Base-by-base conservation (phyloP, 2,329 filamentous ascomycete species). In the Arthrobotrys pseudoclavata region DNA sequence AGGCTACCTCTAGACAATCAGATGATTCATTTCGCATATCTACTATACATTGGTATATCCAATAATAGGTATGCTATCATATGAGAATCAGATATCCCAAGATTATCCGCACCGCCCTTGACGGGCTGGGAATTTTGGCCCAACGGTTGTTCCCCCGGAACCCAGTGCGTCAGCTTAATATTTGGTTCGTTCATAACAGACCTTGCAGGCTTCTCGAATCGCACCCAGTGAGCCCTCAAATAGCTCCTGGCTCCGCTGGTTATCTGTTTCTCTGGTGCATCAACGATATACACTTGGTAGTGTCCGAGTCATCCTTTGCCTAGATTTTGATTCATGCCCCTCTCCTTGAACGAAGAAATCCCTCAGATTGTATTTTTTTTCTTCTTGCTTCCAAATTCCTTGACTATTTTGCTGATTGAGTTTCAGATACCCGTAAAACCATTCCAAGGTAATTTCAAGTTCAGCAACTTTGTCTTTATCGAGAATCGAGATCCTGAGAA, bases 1-100 rank as follows among this genome's bases (percentile, higher is more conserved):
- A 5, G 12, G 3, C 4, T 13, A 50, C 47, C 47, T 31, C 34
- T 24, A n/a, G 29, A 4, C n/a, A 12, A 34, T 20, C 34, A 20
- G 52, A 60, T 60, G 34, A 60, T 60, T 42, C 15, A 5, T 42
- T 60, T 60, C 34, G 20, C 34, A 60, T 60, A 60, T 60, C 34
- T 29, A n/a, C 20, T n/a, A 24, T 26, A 24, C 55, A 15, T 29
- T 34, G 3, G 1, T 40, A 15, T 34, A 22, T 9, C 10, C 31
- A 60, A 42, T 42, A 40, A n/a, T 15, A 9, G 34, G 1, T 42
- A 5, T 26, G 29, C 7, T n/a, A 42, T 40, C 53, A 40, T 24
- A 20, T 18, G 29, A 42, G 9, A 26, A 60, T 13, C 3, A 22
- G 31, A 57, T 37, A 57, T 37, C 13, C 29, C 29, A 13, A 34